Conservation (phyloP, 2,329 filamentous ascomycete species). For the Pezicula carpinea region DNA sequence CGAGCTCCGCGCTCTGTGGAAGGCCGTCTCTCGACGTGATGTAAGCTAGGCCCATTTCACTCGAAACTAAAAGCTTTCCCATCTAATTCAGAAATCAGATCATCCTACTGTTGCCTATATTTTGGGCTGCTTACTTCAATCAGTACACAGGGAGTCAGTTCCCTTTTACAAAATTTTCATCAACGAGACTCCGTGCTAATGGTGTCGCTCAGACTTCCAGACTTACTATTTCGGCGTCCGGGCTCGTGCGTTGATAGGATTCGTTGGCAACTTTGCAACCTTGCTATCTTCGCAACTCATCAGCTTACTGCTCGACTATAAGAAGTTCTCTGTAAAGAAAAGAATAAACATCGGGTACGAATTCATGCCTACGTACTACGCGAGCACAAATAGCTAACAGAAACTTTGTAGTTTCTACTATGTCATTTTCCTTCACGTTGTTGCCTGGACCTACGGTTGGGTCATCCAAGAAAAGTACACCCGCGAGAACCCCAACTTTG, state of each 20-base stretch:
- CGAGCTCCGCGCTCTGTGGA: constrained; percentile 39
- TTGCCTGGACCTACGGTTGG: constrained; percentile 49
- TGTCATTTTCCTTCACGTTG: constrained; percentile 52
- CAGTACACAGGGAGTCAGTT: constrained; percentile 36
- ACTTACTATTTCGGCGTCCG: constrained; percentile 40
- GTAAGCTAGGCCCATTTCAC: constrained; percentile 13
- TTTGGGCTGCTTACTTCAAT: constrained; percentile 31
- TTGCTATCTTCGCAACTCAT: constrained; percentile 41
- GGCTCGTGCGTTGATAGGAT: constrained; percentile 38
- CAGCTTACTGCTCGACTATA: constrained; percentile 40
- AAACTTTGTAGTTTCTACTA: constrained; percentile 35
- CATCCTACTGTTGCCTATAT: constrained; percentile 31
- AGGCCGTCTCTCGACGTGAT: constrained; percentile 32
- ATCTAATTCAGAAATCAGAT: constrained; percentile 23
- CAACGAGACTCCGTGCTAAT: not conserved
- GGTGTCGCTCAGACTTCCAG: constrained; percentile 22
- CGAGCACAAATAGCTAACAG: not conserved
- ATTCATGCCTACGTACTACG: not conserved
- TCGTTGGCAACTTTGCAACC: constrained; percentile 35
- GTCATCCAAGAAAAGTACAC: constrained; percentile 51
- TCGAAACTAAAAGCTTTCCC: not conserved
- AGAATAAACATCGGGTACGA: constrained; percentile 59
- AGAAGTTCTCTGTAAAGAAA: constrained; percentile 36
- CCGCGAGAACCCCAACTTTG: constrained; percentile 51
- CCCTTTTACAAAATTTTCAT: not conserved